phyloP scores from a whole-genome alignment of 2,329 filamentous ascomycete genomes.

The Pezicula carpinea region DNA sequence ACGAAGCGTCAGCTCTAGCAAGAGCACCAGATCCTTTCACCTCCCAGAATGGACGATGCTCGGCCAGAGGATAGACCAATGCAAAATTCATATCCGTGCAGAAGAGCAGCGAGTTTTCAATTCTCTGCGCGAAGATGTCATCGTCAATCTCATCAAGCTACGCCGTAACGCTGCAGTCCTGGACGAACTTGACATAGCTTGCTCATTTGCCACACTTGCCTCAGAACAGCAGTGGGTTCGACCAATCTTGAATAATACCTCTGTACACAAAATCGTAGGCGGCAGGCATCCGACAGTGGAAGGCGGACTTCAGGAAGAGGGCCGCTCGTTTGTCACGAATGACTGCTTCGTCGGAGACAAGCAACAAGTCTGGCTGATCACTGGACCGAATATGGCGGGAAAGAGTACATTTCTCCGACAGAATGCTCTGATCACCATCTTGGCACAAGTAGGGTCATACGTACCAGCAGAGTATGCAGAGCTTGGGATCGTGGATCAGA shows the following conservation, averaged over 20 bases:
- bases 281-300: slow-evolving; percentile 93
- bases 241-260: slow-evolving; percentile 63
- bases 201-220: slow-evolving; percentile 78
- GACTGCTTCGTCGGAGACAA: slow-evolving; percentile 76
- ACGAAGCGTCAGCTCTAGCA: slow-evolving; percentile 70
- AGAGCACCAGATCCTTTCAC: slow-evolving; percentile 81
- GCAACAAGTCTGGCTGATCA: slow-evolving; percentile 62
- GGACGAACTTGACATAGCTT: slow-evolving; percentile 87
- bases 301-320: slow-evolving; percentile 71
- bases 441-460: slow-evolving; percentile 89
- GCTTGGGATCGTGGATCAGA: slow-evolving; percentile 88
- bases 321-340: slow-evolving; percentile 77
- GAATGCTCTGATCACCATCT: slow-evolving; percentile 88
- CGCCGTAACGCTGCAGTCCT: slow-evolving; percentile 87
- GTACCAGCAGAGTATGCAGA: slow-evolving; percentile 85
- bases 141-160: slow-evolving; percentile 77
- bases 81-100: slow-evolving; percentile 69
- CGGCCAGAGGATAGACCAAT: slow-evolving; percentile 73
- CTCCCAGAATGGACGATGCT: slow-evolving; percentile 78
- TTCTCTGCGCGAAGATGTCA: slow-evolving; percentile 67
- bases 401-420: slow-evolving; percentile 96
- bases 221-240: slow-evolving; percentile 68
- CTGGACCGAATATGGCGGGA: slow-evolving; percentile 95
- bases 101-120: slow-evolving; percentile 83
- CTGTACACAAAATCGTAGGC: slow-evolving; percentile 70